A percentile compares a stretch with the other conserved stretches of the same genome.
Conservation (phyloP, 2,329 filamentous ascomycete genomes). For the Trichoderma cornu-damae region DNA sequence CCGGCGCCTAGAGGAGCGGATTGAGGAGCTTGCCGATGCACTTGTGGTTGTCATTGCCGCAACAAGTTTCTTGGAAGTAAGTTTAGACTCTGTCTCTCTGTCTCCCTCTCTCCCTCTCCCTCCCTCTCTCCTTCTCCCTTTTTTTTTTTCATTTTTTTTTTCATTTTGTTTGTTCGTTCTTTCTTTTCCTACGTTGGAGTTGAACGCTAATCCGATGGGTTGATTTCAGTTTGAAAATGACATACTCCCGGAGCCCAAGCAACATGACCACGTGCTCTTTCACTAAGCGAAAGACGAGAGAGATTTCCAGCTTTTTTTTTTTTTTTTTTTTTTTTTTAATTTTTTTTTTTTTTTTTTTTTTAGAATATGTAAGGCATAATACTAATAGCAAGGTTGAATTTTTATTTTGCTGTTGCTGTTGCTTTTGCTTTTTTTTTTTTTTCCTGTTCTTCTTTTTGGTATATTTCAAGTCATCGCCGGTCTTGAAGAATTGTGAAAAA, state of each 20-base stretch:
- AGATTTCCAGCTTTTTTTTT: neutral
- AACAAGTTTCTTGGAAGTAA: slow-evolving; percentile 81
- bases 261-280: slow-evolving; percentile 35
- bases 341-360: neutral
- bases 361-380: slow-evolving; percentile 5
- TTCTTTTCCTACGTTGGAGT: no score
- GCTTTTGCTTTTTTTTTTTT: neutral
- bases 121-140: neutral
- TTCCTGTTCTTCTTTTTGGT: no score
- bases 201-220: no score
- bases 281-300: slow-evolving; percentile 24
- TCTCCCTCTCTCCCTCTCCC: neutral
- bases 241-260: slow-evolving; percentile 31
- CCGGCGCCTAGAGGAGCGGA: slow-evolving; percentile 49
- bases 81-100: slow-evolving; percentile 26
- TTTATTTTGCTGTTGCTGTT: neutral
- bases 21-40: slow-evolving; percentile 76
- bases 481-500: slow-evolving; percentile 9
- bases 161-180: no score
- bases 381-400: slow-evolving; percentile 5
- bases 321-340: neutral
- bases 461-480: neutral
- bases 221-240: slow-evolving; percentile 44
- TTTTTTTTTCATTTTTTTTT: no score
- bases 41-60: slow-evolving; percentile 78